These are phyloP conservation scores for Aspergillus egyptiacus DNA, from an alignment of 495 filamentous ascomycete species.

Conservation along the genomic window DNA sequence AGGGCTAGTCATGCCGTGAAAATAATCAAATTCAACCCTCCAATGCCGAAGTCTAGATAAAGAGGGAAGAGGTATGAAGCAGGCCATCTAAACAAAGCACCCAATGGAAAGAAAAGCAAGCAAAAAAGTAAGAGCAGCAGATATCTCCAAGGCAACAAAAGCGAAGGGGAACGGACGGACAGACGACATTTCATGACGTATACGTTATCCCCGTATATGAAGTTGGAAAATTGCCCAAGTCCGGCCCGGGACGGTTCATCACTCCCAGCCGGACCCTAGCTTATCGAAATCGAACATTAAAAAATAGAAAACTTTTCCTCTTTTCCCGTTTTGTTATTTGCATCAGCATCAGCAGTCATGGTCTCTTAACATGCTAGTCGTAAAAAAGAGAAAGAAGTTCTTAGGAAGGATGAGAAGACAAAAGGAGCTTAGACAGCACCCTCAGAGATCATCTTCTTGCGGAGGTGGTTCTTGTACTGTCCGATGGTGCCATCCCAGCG, in stretches of 20 bases:
- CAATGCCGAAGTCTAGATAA: conserved; percentile 21
- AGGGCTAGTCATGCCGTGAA: conserved; percentile 2
- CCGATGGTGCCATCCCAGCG: conserved; percentile 86
- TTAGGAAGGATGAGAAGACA: too few species aligned
- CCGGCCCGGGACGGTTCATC: conserved; percentile 20
- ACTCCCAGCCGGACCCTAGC: conserved; percentile 14
- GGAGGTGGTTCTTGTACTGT: conserved; percentile 94
- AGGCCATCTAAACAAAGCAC: conserved; percentile 24
- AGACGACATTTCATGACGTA: too few species aligned
- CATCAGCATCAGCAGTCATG: conserved; percentile 24
- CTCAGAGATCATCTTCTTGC: conserved; percentile 84
- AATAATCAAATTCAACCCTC: conserved; percentile 19
- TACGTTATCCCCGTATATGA: neutral
- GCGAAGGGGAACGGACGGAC: too few species aligned
- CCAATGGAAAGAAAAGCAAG: conserved; percentile 8
- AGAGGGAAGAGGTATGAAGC: conserved; percentile 22
- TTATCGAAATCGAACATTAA: conserved; percentile 1
- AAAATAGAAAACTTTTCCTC: conserved; percentile 18
- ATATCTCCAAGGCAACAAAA: conserved; percentile 20
- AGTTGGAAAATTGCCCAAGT: too few species aligned
- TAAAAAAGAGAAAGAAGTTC: conserved; percentile 11
- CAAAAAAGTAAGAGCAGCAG: conserved; percentile 10
- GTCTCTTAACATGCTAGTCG: conserved; percentile 40
- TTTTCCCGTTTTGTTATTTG: conserved; percentile 14
- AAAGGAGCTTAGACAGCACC: conserved; percentile 51